Base-by-base conservation (phyloP, 2,329 filamentous ascomycete genomes). In the Aspergillus pseudoviridinutans region DNA sequence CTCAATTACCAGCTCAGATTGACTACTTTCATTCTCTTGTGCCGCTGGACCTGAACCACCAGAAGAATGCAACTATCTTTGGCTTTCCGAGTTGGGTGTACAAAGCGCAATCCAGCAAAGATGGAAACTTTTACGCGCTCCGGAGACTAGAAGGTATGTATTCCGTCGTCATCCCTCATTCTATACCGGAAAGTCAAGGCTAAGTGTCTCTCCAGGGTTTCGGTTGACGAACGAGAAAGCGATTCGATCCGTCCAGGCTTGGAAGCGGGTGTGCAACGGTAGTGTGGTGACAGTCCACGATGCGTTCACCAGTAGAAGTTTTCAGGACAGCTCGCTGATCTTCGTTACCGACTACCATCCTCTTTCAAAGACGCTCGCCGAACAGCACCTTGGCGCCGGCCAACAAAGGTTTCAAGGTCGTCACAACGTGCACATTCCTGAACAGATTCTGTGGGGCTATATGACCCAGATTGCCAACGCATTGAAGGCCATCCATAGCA, bases 281-380 rank as follows among this genome's bases (percentile, higher is more conserved):
- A 91, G 86, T 63, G 85, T 97, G 22, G 93, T 97, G 29, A 89
- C 88, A 0, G 85, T 96, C 8, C 87, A 96, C 67, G 92, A 97
- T 74, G 91, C 91, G 0, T 99, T 99, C 68, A 99, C 94, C 0
- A 95, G 91, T 12, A 83, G 92, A 60, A 90, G 89, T 27, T 99
- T 99, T 73, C 91, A 91, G 55, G 94, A 97, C 72, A 96, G 91
- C 74, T 97, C 94, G 3, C 82, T 99, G 55, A 89, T 99, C 51
- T 89, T 99, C 68, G 92, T 96, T 25, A 94, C 91, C 60, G 91
- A 96, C 72, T 99, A 96, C 69, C 90, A 94, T 68, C 93, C 94
- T 1, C 81, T 94, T 22, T 91, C 93, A 2, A 95, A 94, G 74
- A 96, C 93, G 0, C 82, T 99, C 25, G 85, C 88, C 35, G 93